Evolutionary conservation across 192 early-diverging fungal species (phyloP), one percentile per base, ranked within the genome.

Genomic region (Spizellomyces sp.): DNA sequence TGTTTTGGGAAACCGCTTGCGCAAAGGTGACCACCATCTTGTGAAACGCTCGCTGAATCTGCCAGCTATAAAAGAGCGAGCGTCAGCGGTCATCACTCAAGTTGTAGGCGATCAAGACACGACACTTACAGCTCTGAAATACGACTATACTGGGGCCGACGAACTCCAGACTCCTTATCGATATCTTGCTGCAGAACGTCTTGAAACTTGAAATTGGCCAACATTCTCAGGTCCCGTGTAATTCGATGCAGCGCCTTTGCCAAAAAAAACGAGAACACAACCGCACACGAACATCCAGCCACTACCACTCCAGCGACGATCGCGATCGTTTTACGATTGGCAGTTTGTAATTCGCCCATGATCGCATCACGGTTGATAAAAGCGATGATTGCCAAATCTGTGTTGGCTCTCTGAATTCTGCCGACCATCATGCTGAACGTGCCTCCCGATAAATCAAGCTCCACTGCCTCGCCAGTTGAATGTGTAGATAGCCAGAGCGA

Each of bases 1-100:
- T 61, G 14, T 71, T 71, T 36, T 71, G 59, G 7, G 58, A 46
- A 9, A 71, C 59, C n/a, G 69, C 69, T 9, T 12, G 6, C 12
- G 69, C 69, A 64, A 71, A 71, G n/a, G 6, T 48, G 6, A 71
- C 15, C 1, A 71, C 69, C 69, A 71, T 71, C 69, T 63, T 41
- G 41, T 71, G 69, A 45, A 71, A 71, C 59, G 69, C 69, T 6
- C 36, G 8, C 50, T 71, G 69, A 36, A 71, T 71, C 61, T 17
- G 41, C 69, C 69, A 71, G 27, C 27, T 36, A 15, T 1, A 22
- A 22, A 21, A 61, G 27, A 36, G 27, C 27, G 12, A 22, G 14
- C 27, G 60, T 14, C 19, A 22, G 60, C 19, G 9, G 17, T 17
- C 12, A 61, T 36, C 19, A 2, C 27, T 3, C 0, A 36, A 36